phyloP scores from a whole-genome alignment of 1,284 basidiomycete species.

The Pyrrhoderma noxium region DNA sequence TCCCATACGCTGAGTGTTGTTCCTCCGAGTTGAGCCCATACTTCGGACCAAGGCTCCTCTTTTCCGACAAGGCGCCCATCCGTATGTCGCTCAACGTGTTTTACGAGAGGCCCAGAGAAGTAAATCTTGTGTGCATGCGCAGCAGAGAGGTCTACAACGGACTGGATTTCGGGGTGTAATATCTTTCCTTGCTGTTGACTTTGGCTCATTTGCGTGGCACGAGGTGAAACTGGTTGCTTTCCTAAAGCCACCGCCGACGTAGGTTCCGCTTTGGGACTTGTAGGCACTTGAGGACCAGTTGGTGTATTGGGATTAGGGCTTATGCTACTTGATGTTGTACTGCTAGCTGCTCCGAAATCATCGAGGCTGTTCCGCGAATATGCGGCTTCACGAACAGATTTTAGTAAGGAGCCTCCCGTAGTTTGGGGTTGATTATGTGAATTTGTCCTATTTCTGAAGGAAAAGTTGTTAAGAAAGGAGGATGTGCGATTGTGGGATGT shows the following conservation, averaged over 20 bases:
- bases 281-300: too few relatives aligned
- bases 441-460: constrained; percentile 12
- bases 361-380: not conserved
- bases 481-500: constrained; percentile 4
- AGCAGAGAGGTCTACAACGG: constrained; percentile 58
- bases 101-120: constrained; percentile 73
- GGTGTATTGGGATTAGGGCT: too few relatives aligned
- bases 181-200: not conserved
- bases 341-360: too few relatives aligned
- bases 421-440: not conserved
- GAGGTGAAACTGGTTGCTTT: not conserved
- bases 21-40: constrained; percentile 91
- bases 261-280: too few relatives aligned
- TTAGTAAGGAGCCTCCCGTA: not conserved
- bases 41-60: constrained; percentile 84
- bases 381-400: constrained; percentile 1
- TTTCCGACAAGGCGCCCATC: constrained; percentile 67
- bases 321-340: too few relatives aligned
- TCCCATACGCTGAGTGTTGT: constrained; percentile 91
- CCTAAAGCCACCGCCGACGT: not conserved
- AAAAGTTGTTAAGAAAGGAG: constrained; percentile 21
- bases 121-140: constrained; percentile 75
- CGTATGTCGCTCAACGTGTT: constrained; percentile 63
- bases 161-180: constrained; percentile 73
- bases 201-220: not conserved